Conservation (phyloP, 83 land plant species). For the Larix sibirica region DNA sequence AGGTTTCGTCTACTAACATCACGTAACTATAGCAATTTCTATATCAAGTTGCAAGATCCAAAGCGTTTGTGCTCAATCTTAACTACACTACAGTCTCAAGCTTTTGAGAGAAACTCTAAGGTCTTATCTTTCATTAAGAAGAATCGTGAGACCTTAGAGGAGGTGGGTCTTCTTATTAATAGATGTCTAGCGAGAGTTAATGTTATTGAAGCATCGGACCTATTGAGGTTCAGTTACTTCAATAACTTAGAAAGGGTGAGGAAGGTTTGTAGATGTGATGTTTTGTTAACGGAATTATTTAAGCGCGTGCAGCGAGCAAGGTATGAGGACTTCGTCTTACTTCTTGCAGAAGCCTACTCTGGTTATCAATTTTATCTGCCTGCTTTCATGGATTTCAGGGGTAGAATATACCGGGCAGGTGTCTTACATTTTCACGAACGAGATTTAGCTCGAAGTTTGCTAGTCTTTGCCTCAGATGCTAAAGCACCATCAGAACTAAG, state of each 20-base stretch:
- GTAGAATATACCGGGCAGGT: slow-evolving; percentile 26
- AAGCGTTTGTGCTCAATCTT: background rate
- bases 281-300: slow-evolving; percentile 8
- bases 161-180: slow-evolving; percentile 1
- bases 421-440: slow-evolving; percentile 28
- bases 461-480: background rate
- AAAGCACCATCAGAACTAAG: background rate
- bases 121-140: slow-evolving; percentile 1
- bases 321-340: slow-evolving; percentile 12
- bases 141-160: slow-evolving; percentile 1
- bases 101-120: slow-evolving; percentile 2
- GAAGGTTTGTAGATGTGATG: background rate
- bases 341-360: slow-evolving; percentile 11
- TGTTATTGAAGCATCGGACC: slow-evolving; percentile 14
- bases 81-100: background rate
- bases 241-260: background rate
- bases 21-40: background rate
- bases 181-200: slow-evolving; percentile 10
- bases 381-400: slow-evolving; percentile 24
- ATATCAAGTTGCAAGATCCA: background rate
- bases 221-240: slow-evolving; percentile 1
- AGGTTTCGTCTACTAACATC: background rate
- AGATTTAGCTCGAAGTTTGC: slow-evolving; percentile 18
- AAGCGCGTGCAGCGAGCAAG: slow-evolving; percentile 7
- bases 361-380: slow-evolving; percentile 21